These are phyloP conservation scores for Vaccinium vitisidaea DNA, from an alignment of 148 eudicot species.

Conservation along the genomic window DNA sequence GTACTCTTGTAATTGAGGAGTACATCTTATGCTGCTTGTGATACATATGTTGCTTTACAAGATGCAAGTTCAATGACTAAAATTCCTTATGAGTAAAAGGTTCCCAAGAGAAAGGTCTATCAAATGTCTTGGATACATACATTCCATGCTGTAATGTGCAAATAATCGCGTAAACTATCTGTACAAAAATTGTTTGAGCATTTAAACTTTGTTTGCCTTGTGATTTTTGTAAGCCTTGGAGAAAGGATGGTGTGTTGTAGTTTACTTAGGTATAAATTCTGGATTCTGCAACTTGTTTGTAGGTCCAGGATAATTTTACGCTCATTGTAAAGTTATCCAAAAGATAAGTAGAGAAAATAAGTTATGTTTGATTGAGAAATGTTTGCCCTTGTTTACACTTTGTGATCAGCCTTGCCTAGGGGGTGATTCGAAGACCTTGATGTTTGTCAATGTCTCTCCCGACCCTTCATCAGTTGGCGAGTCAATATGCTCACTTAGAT, in stretches of 20 bases:
- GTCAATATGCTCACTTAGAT: slow-evolving; percentile 64
- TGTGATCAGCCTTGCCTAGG: slow-evolving; percentile 67
- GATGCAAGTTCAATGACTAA: neutral
- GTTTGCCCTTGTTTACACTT: neutral
- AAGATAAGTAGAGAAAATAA: neutral
- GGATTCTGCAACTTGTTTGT: neutral
- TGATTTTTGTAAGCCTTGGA: neutral
- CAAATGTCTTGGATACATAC: neutral
- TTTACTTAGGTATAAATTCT: neutral
- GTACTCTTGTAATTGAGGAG: neutral
- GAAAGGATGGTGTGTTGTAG: neutral
- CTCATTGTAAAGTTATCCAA: neutral
- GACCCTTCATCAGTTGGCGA: slow-evolving; percentile 62
- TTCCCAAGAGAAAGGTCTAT: neutral
- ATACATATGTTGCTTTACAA: neutral
- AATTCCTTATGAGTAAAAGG: neutral
- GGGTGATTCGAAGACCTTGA: slow-evolving; percentile 74
- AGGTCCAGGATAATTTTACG: neutral
- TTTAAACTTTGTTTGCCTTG: neutral
- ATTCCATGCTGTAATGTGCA: neutral
- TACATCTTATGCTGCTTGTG: neutral
- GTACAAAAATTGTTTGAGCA: neutral
- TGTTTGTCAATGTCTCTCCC: slow-evolving; percentile 76
- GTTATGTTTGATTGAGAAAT: neutral
- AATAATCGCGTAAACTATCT: neutral